phyloP scores from a whole-genome alignment of 2,329 filamentous ascomycete species.

The Orbilia blumenaviensis region DNA sequence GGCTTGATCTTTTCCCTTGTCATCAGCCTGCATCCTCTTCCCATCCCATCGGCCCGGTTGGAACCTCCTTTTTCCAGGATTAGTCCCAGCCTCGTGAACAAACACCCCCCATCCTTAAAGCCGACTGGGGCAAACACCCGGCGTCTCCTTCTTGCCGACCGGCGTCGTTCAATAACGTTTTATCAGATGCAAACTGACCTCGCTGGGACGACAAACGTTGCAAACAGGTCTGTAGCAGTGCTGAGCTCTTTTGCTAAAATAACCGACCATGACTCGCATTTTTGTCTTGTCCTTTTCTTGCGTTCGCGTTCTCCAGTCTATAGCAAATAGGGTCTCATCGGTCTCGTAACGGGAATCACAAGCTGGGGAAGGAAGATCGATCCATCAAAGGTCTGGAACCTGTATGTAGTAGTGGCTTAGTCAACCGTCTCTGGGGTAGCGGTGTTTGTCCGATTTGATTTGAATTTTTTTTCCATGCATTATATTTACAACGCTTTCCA shows the following conservation, averaged over 20 bases:
- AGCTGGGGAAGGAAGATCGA: neutral
- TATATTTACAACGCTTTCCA: constrained; percentile 2
- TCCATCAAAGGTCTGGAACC: constrained; percentile 5
- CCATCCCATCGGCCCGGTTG: constrained; percentile 19
- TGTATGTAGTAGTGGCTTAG: constrained; percentile 31
- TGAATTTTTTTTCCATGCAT: neutral
- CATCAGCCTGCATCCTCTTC: constrained; percentile 32
- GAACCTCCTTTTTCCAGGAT: constrained; percentile 7
- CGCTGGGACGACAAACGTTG: neutral
- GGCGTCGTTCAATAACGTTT: neutral
- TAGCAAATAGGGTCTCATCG: neutral
- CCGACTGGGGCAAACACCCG: constrained; percentile 23
- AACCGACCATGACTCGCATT: constrained; percentile 25
- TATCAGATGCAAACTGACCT: constrained; percentile 23
- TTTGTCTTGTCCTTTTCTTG: neutral
- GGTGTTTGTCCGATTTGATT: constrained; percentile 6
- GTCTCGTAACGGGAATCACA: constrained; percentile 14
- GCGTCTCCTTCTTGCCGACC: constrained; percentile 18
- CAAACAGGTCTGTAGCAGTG: neutral
- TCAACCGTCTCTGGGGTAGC: neutral
- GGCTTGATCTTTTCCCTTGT: constrained; percentile 21
- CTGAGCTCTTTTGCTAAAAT: constrained; percentile 14
- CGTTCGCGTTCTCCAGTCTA: neutral
- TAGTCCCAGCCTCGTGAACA: neutral
- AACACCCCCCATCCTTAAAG: constrained; percentile 28